phyloP scores from a whole-genome alignment of 139 green algal genomes.

The Picochlorum sp. region DNA sequence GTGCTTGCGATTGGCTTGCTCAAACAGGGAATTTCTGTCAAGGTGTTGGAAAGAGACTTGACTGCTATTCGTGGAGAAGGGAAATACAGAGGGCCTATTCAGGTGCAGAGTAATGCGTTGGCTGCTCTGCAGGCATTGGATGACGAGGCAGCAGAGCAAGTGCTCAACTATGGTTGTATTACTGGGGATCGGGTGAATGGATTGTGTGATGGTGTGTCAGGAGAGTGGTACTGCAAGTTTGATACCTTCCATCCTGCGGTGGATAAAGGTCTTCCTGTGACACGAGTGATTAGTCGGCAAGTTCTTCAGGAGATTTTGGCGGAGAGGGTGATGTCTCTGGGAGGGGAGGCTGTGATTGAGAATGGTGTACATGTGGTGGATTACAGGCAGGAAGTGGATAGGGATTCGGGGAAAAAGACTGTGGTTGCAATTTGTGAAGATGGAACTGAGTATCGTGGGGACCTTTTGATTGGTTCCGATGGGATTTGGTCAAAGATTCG shows the following conservation, averaged over 20 bases:
- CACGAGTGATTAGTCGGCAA: constrained; percentile 83
- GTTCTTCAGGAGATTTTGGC: constrained; percentile 64
- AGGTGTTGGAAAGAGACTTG: constrained; percentile 83
- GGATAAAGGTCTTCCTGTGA: constrained; percentile 82
- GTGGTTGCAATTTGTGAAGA: constrained; percentile 57
- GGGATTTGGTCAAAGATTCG: constrained; percentile 87
- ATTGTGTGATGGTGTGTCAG: constrained; percentile 76
- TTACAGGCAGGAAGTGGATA: constrained; percentile 17
- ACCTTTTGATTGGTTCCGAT: constrained; percentile 90
- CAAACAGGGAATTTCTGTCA: constrained; percentile 71
- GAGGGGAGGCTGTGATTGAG: constrained; percentile 42
- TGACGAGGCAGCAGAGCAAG: constrained; percentile 43
- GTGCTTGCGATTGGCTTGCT: constrained; percentile 74
- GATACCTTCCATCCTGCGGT: constrained; percentile 92
- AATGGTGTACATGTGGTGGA: constrained; percentile 51
- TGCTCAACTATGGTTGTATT: constrained; percentile 67
- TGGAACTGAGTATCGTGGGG: constrained; percentile 53
- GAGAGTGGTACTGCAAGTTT: constrained; percentile 97
- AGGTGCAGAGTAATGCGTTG: constrained; percentile 86
- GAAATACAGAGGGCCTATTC: constrained; percentile 90
- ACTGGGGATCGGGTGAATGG: constrained; percentile 88
- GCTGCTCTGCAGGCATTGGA: constrained; percentile 81
- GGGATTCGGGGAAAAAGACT: constrained; percentile 15
- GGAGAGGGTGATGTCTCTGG: constrained; percentile 29
- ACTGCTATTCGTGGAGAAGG: constrained; percentile 86